Conservation (phyloP, 2,329 filamentous ascomycete species). For the Venturia nashicola region DNA sequence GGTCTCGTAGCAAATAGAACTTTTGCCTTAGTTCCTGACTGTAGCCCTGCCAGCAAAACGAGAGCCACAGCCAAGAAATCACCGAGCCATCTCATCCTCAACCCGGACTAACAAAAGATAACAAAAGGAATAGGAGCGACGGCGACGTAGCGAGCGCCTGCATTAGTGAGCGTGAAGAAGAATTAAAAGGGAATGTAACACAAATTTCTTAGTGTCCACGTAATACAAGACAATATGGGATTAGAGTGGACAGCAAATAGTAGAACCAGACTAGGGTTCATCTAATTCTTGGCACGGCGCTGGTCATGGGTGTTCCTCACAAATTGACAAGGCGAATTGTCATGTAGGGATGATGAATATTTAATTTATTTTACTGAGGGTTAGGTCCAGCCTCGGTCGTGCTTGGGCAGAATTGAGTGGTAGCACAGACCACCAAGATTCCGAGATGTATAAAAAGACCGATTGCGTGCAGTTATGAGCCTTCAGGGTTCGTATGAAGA, state of each 20-base stretch:
- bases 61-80: background rate
- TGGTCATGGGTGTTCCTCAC: background rate
- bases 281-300: background rate
- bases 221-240: background rate
- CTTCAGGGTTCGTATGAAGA: background rate
- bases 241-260: background rate
- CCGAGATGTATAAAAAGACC: background rate
- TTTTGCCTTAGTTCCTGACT: conserved; percentile 12
- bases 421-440: background rate
- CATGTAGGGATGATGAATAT: background rate
- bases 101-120: background rate
- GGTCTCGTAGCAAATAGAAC: conserved; percentile 15
- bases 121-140: background rate
- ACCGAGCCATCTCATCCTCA: background rate
- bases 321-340: background rate
- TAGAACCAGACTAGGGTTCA: background rate
- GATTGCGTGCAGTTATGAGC: background rate
- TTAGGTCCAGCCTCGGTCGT: background rate
- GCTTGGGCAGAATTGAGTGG: background rate
- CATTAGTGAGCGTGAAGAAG: background rate
- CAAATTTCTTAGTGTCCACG: background rate
- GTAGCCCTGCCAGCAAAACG: background rate
- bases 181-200: background rate
- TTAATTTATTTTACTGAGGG: background rate
- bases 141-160: background rate